A percentile compares a stretch with the other conserved stretches of the same genome.
Conservation (phyloP, 345 rosid genomes). For the Murraya koenigii region DNA sequence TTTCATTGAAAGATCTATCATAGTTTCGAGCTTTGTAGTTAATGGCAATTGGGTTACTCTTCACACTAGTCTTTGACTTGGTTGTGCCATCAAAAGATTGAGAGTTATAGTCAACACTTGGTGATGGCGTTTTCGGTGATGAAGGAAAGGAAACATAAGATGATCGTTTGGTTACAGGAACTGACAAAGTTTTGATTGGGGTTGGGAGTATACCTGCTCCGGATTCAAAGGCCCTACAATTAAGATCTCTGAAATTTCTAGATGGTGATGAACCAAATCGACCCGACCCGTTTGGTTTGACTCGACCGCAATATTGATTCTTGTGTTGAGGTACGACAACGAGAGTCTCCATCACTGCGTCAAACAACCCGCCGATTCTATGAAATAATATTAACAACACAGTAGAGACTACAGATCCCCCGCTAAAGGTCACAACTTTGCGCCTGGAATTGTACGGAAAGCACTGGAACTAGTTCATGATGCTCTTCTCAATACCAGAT, state of each 20-base stretch:
- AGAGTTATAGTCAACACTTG: constrained; percentile 8
- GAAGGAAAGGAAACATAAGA: constrained; percentile 18
- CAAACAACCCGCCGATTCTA: constrained; percentile 1
- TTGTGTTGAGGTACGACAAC: constrained; percentile 64
- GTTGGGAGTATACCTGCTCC: constrained; percentile 74
- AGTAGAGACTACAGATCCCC: constrained; percentile 20
- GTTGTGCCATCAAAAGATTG: constrained; percentile 16
- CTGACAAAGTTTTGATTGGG: constrained; percentile 37
- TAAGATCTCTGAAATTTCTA: constrained; percentile 52
- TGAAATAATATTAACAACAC: not conserved
- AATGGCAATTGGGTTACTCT: constrained; percentile 60
- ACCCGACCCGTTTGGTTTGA: constrained; percentile 39
- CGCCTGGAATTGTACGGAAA: not conserved
- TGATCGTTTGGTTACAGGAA: constrained; percentile 28
- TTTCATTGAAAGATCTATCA: constrained; percentile 32
- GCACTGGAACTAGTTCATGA: constrained; percentile 8
- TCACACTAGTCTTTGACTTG: constrained; percentile 12
- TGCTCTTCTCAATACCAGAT: constrained; percentile 35
- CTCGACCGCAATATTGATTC: constrained; percentile 52
- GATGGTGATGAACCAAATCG: constrained; percentile 55
- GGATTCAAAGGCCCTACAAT: constrained; percentile 73
- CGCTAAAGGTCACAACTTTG: constrained; percentile 25
- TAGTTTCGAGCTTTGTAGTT: constrained; percentile 21
- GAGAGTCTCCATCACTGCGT: constrained; percentile 70
- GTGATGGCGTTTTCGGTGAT: constrained; percentile 32